Base-by-base conservation (phyloP, 2,329 filamentous ascomycete genomes). In the Colletotrichum incanum region DNA sequence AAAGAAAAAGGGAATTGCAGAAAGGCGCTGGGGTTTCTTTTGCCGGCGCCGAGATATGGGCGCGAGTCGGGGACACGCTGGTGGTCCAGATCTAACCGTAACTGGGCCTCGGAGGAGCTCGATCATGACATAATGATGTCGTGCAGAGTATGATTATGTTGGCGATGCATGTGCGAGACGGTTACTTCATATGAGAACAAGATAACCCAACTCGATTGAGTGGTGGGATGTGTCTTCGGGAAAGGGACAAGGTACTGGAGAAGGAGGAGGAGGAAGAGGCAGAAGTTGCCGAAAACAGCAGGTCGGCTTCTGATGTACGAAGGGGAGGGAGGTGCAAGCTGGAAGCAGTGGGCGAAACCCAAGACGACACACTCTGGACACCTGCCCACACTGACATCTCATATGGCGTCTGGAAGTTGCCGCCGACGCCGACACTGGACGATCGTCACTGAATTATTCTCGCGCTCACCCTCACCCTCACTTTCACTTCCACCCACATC, bases 221-320 rank as follows among this genome's bases (percentile, higher is more conserved):
- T 11, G 37, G 39, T 14, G 12, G 39, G 39, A 12, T 39, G n/a
- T n/a, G 20, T 31, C 31, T 6, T 12, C 14, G n/a, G 4, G 11
- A 20, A 31, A 49, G 39, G 16, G 43, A 11, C 18, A 26, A 47
- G 8, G 20, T 5, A 47, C 23, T 34, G 41, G 41, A 49, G 41
- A 50, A 20, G 20, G 26, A 66, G 39, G 55, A 45, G 23, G 31
- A n/a, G n/a, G n/a, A n/a, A n/a, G n/a, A 18, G 43, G 45, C 41
- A 55, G 43, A 39, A 50, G 41, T 31, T 16, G 45, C 55, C 68
- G 56, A 39, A 58, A 59, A 39, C 52, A 65, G 63, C 43, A 43
- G 59, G 43, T 62, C 20, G 31, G 68, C 64, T 67, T 52, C 68
- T 67, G 68, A 71, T 56, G 56, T 58, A 56, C 58, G 43, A 52